phyloP scores from a whole-genome alignment of 2,329 filamentous ascomycete species.

The Atkinsonella hypoxylon region DNA sequence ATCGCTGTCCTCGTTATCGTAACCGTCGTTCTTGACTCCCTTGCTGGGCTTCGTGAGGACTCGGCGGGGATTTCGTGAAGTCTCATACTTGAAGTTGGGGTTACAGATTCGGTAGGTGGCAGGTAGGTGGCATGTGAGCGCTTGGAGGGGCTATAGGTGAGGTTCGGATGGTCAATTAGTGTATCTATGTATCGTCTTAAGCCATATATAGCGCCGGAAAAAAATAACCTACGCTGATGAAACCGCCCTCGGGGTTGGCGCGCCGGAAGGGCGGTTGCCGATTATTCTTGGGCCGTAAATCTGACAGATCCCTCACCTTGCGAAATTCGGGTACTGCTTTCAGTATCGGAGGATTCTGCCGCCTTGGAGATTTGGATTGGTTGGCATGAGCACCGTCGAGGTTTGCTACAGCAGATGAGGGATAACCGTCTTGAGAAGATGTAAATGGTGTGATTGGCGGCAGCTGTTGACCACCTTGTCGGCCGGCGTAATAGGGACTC shows the following conservation, averaged over 20 bases:
- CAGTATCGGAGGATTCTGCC: slow-evolving; percentile 34
- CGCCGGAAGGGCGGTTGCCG: slow-evolving; percentile 80
- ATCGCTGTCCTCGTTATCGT: slow-evolving; percentile 97
- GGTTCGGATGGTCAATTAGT: not conserved
- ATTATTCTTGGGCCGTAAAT: slow-evolving; percentile 75
- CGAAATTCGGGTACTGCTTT: slow-evolving; percentile 78
- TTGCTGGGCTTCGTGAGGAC: slow-evolving; percentile 98
- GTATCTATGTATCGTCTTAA: not conserved
- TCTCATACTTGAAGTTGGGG: slow-evolving; percentile 96
- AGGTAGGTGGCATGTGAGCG: slow-evolving; percentile 82
- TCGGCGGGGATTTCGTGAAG: slow-evolving; percentile 85
- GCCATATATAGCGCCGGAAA: not conserved
- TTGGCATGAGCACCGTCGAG: slow-evolving; percentile 53
- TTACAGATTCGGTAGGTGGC: slow-evolving; percentile 98
- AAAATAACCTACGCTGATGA: slow-evolving; percentile 68
- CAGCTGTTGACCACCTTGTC: slow-evolving; percentile 49
- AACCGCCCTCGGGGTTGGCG: slow-evolving; percentile 92
- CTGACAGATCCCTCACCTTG: slow-evolving; percentile 58
- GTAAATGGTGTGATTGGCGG: slow-evolving; percentile 62
- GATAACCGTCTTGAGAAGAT: slow-evolving; percentile 58
- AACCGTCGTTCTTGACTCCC: slow-evolving; percentile 95
- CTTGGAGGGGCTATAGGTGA: slow-evolving; percentile 72
- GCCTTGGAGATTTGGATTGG: slow-evolving; percentile 47
- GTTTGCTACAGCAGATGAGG: slow-evolving; percentile 57
- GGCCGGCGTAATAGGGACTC: slow-evolving; percentile 44